Conservation (phyloP, 371 early-diverging fungal genomes). For the Mucor saturninus region DNA sequence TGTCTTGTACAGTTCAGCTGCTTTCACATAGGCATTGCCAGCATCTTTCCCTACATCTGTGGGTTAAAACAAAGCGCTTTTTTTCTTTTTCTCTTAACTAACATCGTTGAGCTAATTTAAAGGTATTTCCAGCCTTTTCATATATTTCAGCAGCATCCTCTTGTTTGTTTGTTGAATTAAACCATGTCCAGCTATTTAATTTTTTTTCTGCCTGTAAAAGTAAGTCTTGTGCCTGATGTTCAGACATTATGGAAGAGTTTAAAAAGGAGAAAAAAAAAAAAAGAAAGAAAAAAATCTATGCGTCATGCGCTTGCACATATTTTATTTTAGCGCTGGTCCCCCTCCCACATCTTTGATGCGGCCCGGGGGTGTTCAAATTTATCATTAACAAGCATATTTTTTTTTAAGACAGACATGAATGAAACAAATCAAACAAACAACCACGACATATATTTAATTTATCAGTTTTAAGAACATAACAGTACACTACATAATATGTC, state of each 20-base stretch:
- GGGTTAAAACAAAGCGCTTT: not conserved
- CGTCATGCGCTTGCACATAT: not conserved
- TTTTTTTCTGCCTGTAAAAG: conserved; percentile 78
- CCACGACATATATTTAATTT: too few relatives aligned
- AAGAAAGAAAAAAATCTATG: conserved; percentile 3
- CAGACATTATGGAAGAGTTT: conserved; percentile 59
- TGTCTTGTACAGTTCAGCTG: conserved; percentile 70
- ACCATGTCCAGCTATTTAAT: conserved; percentile 78
- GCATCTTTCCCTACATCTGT: conserved; percentile 81
- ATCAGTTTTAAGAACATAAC: too few relatives aligned
- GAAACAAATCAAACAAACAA: too few relatives aligned
- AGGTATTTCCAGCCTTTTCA: conserved; percentile 86
- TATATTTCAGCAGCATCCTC: conserved; percentile 95
- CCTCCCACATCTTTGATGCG: not conserved
- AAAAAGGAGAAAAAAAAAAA: conserved; percentile 1
- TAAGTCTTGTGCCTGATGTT: conserved; percentile 73
- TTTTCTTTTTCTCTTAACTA: not conserved
- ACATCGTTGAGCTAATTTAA: conserved; percentile 90
- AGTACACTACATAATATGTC: too few relatives aligned
- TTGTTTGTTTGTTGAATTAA: conserved; percentile 74
- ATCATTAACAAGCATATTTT: not conserved
- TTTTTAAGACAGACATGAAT: too few relatives aligned
- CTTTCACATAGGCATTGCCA: conserved; percentile 86
- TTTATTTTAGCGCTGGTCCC: not conserved
- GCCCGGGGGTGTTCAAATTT: not conserved